phyloP scores from a whole-genome alignment of 441 rosid species.

The Mallotus repandus region DNA sequence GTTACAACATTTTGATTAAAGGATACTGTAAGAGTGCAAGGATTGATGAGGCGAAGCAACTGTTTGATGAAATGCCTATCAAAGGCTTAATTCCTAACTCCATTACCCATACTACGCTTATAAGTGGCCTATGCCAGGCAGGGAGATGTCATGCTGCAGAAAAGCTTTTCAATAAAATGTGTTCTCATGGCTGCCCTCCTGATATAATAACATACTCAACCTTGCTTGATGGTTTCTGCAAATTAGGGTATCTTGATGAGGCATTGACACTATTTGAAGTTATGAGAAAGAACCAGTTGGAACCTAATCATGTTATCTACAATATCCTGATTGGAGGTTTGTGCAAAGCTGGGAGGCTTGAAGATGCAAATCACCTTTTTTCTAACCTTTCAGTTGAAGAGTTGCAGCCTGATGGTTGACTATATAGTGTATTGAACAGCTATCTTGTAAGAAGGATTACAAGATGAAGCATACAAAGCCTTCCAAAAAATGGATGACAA shows the following conservation, averaged over 20 bases:
- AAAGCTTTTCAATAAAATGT: conserved; percentile 19
- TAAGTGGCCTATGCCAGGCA: conserved; percentile 11
- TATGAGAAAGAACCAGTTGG: background rate
- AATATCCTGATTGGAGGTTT: background rate
- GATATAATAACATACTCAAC: conserved; percentile 15
- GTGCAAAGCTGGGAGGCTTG: conserved; percentile 11
- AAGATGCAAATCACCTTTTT: conserved; percentile 13
- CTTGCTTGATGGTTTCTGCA: conserved; percentile 22
- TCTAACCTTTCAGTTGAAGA: conserved; percentile 4
- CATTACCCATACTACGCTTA: conserved; percentile 8
- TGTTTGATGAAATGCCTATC: conserved; percentile 14
- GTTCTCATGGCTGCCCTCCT: conserved; percentile 4
- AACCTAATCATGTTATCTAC: conserved; percentile 8
- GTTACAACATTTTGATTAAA: conserved; percentile 20
- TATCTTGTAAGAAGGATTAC: conserved; percentile 1
- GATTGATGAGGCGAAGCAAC: conserved; percentile 15
- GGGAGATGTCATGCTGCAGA: background rate
- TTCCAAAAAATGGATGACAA: background rate
- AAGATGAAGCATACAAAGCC: background rate
- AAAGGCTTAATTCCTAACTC: conserved; percentile 11
- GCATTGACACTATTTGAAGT: background rate
- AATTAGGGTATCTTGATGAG: conserved; percentile 12
- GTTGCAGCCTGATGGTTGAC: background rate
- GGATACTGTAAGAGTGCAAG: conserved; percentile 10
- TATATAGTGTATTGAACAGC: background rate